A percentile compares a stretch with the other conserved stretches of the same genome.
These are phyloP conservation scores for Massospora cicadina DNA, from an alignment of 371 early-diverging fungal genomes.

Conservation along the genomic window DNA sequence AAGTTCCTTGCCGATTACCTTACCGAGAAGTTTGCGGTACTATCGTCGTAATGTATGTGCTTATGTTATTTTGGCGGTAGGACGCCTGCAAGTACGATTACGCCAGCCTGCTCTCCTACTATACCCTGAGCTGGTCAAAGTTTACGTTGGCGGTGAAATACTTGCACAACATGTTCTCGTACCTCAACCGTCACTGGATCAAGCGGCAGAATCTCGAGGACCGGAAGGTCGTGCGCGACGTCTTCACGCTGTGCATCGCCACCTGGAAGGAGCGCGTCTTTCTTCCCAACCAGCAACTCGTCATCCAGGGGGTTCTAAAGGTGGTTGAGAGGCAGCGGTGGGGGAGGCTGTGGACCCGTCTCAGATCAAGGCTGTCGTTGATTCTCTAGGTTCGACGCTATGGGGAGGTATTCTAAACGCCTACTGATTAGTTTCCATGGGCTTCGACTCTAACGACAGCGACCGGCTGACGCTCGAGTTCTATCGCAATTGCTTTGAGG, in stretches of 20 bases:
- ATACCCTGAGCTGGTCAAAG: conserved; percentile 72
- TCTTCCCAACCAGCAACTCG: conserved; percentile 46
- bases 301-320: conserved; percentile 66
- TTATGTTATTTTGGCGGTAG: conserved; percentile 14
- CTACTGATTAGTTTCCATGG: not conserved
- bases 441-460: not conserved
- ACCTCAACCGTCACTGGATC: conserved; percentile 94
- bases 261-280: conserved; percentile 75
- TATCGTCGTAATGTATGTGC: conserved; percentile 4
- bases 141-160: conserved; percentile 69
- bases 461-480: conserved; percentile 3
- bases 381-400: conserved; percentile 47
- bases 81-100: conserved; percentile 46
- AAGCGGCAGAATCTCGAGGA: conserved; percentile 89
- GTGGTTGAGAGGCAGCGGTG: conserved; percentile 71
- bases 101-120: conserved; percentile 65
- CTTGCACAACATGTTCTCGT: conserved; percentile 79
- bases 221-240: conserved; percentile 71
- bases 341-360: conserved; percentile 79
- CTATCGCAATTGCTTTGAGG: conserved; percentile 66
- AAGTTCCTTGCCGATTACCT: conserved; percentile 1
- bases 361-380: conserved; percentile 71
- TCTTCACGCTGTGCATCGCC: conserved; percentile 62
- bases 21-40: conserved; percentile 2
- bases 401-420: not conserved